Base-by-base conservation (phyloP, 441 rosid species). In the Eutrema salsugineum region DNA sequence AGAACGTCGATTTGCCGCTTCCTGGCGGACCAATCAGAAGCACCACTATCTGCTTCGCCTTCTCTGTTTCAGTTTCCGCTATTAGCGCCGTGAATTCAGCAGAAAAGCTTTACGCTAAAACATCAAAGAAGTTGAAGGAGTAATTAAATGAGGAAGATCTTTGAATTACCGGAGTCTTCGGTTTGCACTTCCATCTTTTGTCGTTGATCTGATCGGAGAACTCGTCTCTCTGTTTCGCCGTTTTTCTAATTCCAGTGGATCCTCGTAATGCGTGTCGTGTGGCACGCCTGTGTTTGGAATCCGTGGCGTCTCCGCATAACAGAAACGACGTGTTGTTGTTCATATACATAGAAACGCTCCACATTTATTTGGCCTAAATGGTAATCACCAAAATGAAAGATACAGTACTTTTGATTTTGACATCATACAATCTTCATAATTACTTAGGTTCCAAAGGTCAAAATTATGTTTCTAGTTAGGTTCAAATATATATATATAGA, bases 1-100 rank as follows among this genome's bases (percentile, higher is more conserved):
- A 84, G 73, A 94, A 90, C 27, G 95, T 90, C 72, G 99, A 90
- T 77, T 94, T 91, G 24, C 97, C 97, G 76, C 98, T 91, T 8
- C 95, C 95, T 7, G 97, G 99, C 0, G 97, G 88, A n/a, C 97
- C 97, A 10, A 88, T 82, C 71, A 91, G 68, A 40, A 94, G 33
- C 70, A 81, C 83, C 63, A 86, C 76, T 35, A 85, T 75, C 38
- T 64, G 77, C 72, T 80, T 84, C 73, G 67, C 66, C 63, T 76
- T 78, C 81, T 79, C 80, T 68, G 67, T 72, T 72, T 70, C 79
- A 11, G 57, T 55, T 62, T 63, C 56, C 28, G 54, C 73, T 73
- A 77, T 65, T 14, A 11, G 4, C 11, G 19, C 28, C 24, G 20
- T 2, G 39, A 48, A 56, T 9, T 35, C 58, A 47, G 14, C 16